phyloP scores from a whole-genome alignment of 345 rosid genomes.

The Eucalyptus cloeziana region DNA sequence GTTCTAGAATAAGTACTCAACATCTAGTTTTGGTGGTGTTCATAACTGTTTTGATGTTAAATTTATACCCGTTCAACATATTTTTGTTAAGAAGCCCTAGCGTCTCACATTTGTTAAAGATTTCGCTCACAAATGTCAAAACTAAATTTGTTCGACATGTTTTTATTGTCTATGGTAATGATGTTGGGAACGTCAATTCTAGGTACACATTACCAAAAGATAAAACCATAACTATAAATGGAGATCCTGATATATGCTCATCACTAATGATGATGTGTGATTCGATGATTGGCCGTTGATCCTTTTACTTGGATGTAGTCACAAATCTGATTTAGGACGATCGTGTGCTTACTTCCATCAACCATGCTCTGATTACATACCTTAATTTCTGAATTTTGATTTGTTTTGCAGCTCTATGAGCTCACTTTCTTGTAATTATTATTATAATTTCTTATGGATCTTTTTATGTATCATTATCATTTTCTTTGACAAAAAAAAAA shows the following conservation, averaged over 20 bases:
- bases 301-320: neutral
- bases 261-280: neutral
- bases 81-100: too few species aligned
- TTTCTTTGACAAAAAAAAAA: neutral
- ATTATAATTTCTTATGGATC: neutral
- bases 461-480: neutral
- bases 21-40: too few species aligned
- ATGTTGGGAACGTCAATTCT: too few species aligned
- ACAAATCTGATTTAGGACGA: rapidly evolving
- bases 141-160: neutral
- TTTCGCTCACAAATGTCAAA: rapidly evolving
- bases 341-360: neutral
- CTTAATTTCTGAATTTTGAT: too few species aligned
- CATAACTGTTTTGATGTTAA: too few species aligned
- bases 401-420: neutral
- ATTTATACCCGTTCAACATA: too few species aligned
- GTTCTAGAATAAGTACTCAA: too few species aligned
- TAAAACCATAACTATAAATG: neutral
- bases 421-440: neutral
- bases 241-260: neutral
- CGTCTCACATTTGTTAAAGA: neutral
- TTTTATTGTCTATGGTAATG: neutral
- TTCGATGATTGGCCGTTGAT: neutral
- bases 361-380: neutral
- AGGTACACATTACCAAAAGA: neutral